phyloP scores from a whole-genome alignment of 306 rosid genomes.

The Spatholobus suberectus region DNA sequence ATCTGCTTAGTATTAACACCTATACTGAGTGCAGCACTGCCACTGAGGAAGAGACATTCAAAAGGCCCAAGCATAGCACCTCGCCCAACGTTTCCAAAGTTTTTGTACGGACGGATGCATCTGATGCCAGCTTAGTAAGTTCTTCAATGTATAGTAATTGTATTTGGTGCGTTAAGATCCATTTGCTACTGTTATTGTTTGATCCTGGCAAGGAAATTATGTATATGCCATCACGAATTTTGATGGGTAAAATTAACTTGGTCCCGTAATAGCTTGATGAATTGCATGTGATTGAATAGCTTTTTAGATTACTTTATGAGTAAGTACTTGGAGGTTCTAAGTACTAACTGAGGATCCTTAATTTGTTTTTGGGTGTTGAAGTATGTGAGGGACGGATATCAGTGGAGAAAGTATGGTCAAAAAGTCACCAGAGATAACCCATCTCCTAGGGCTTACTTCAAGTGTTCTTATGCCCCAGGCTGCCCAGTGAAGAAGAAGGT shows the following conservation, averaged over 20 bases:
- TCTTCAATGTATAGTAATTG: too few relatives aligned
- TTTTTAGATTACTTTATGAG: too few relatives aligned
- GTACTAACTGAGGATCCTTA: not conserved
- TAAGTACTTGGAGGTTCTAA: not conserved
- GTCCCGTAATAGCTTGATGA: too few relatives aligned
- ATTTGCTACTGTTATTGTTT: not conserved
- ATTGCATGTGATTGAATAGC: too few relatives aligned
- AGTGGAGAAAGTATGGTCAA: conserved; percentile 97
- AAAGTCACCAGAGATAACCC: conserved; percentile 96
- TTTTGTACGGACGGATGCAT: conserved; percentile 63
- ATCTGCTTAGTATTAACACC: conserved; percentile 19
- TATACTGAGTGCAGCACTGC: conserved; percentile 55
- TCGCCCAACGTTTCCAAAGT: conserved; percentile 61
- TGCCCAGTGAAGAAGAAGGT: conserved; percentile 98
- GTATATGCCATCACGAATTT: not conserved
- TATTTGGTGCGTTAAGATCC: too few relatives aligned
- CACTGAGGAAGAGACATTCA: conserved; percentile 56
- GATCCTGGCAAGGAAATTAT: not conserved
- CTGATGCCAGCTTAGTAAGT: conserved; percentile 72
- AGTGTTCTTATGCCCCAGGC: conserved; percentile 80
- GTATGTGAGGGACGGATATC: conserved; percentile 91
- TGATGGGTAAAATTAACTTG: not conserved
- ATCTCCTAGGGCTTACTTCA: conserved; percentile 95
- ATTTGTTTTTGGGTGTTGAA: conserved; percentile 29
- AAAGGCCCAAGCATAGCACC: conserved; percentile 48